Evolutionary conservation across 2,329 filamentous ascomycete species (phyloP).

Genomic region (Colletotrichum incanum): DNA sequence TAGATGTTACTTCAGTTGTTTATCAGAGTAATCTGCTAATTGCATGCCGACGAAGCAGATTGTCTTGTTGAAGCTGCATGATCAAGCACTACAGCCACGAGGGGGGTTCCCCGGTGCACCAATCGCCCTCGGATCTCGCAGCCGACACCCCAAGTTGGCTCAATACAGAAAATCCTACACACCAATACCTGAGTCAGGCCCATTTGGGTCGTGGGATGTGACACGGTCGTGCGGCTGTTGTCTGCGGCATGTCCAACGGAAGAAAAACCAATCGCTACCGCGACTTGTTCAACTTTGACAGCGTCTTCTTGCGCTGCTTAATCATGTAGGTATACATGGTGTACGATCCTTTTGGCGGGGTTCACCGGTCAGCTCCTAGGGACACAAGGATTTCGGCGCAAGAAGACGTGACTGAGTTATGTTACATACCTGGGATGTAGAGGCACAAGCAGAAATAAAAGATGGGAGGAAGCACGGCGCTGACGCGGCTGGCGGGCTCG

Average conservation of each 20-base stretch:
- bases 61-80: too few relatives aligned
- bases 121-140: slow-evolving; percentile 4
- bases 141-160: slow-evolving; percentile 11
- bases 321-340: slow-evolving; percentile 96
- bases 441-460: slow-evolving; percentile 78
- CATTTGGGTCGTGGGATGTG: too few relatives aligned
- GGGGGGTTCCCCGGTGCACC: not conserved
- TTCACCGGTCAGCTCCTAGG: not conserved
- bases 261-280: not conserved
- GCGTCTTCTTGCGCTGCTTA: slow-evolving; percentile 85
- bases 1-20: too few relatives aligned
- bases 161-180: not conserved
- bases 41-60: too few relatives aligned
- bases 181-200: not conserved
- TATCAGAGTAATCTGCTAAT: too few relatives aligned
- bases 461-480: slow-evolving; percentile 68
- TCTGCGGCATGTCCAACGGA: not conserved
- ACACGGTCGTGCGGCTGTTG: not conserved
- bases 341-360: slow-evolving; percentile 65
- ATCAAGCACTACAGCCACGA: not conserved
- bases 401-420: not conserved
- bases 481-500: slow-evolving; percentile 66
- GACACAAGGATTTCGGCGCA: too few relatives aligned
- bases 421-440: slow-evolving; percentile 82
- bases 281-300: slow-evolving; percentile 62